Evolutionary conservation across 1,139 yeast species (phyloP), one percentile per base, ranked within the genome.

Genomic region (Lodderomyces elongisporus): DNA sequence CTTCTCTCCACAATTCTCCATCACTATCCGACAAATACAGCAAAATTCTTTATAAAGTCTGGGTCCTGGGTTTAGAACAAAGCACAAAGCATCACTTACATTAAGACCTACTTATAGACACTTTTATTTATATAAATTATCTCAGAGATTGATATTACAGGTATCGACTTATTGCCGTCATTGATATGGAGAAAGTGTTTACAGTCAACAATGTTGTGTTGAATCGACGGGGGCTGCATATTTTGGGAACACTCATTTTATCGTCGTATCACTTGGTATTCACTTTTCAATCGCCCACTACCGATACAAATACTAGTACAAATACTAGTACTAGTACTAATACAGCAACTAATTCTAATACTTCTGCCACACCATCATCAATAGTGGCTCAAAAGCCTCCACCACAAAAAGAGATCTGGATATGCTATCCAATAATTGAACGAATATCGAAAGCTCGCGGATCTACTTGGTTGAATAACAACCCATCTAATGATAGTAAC

Each of bases 241-340:
- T 74, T 21, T 58, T 58, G 6, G 98, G 97, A 1, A 73, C 81
- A 4, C 62, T 91, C 26, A 84, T 85, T 43, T 60, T 91, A 36
- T 85, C 95, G 1, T 77, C 89, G 1, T 89, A 82, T 55, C 98
- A 91, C 61, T 65, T 91, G 50, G 91, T 91, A 16, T 89, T 89
- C 56, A 74, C 51, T 22, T 60, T 59, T 73, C 5, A 43, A 21
- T 38, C 36, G 44, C 32, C 44, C 42, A n/a, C 18, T 12, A 25
- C 24, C 5, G 22, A 12, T 9, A 8, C 31, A 5, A 4, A 20
- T 3, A n/a, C n/a, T n/a, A n/a, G n/a, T n/a, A n/a, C n/a, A n/a
- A n/a, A n/a, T n/a, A n/a, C n/a, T n/a, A n/a, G n/a, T n/a, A n/a
- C n/a, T n/a, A n/a, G n/a, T n/a, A n/a, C n/a, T n/a, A n/a, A n/a